A percentile compares a stretch with the other conserved stretches of the same genome.
These are phyloP conservation scores for Penium margaritaceum DNA, from an alignment of 139 green algal genomes.

Conservation along the genomic window DNA sequence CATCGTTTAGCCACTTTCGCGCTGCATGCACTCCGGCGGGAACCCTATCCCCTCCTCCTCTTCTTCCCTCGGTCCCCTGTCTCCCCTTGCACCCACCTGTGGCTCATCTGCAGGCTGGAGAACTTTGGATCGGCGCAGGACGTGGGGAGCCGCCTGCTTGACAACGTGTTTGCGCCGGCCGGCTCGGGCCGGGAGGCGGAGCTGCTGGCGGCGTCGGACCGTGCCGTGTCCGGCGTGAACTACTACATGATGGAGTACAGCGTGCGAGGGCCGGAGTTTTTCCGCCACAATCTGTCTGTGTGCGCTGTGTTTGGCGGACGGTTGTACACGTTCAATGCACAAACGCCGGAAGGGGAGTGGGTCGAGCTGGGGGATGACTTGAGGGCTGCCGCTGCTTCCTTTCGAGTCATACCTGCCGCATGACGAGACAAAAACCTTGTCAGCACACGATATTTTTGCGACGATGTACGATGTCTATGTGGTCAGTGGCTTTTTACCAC, in stretches of 20 bases:
- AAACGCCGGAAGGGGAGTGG: too few relatives aligned
- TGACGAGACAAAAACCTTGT: too few relatives aligned
- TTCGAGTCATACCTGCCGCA: too few relatives aligned
- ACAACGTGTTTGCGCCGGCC: slow-evolving; percentile 24
- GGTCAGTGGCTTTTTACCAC: too few relatives aligned
- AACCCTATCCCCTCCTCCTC: not conserved
- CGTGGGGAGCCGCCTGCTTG: slow-evolving; percentile 10
- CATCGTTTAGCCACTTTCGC: too few relatives aligned
- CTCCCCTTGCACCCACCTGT: not conserved
- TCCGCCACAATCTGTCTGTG: slow-evolving; percentile 74
- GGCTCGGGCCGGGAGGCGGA: slow-evolving; percentile 45
- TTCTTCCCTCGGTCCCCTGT: not conserved
- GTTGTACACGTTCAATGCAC: slow-evolving; percentile 32
- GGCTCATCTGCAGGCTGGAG: slow-evolving; percentile 12
- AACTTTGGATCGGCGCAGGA: slow-evolving; percentile 11
- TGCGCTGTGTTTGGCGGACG: slow-evolving; percentile 51
- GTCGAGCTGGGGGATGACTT: too few relatives aligned
- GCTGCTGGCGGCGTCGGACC: slow-evolving; percentile 51
- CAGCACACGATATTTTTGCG: too few relatives aligned
- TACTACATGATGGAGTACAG: slow-evolving; percentile 80
- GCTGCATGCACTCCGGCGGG: not conserved
- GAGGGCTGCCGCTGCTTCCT: too few relatives aligned
- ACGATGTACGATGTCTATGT: too few relatives aligned
- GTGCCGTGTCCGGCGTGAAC: slow-evolving; percentile 40
- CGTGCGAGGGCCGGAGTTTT: slow-evolving; percentile 57